These are phyloP conservation scores for Calonectria ilicicola DNA, from an alignment of 2,329 filamentous ascomycete genomes.

Conservation along the genomic window DNA sequence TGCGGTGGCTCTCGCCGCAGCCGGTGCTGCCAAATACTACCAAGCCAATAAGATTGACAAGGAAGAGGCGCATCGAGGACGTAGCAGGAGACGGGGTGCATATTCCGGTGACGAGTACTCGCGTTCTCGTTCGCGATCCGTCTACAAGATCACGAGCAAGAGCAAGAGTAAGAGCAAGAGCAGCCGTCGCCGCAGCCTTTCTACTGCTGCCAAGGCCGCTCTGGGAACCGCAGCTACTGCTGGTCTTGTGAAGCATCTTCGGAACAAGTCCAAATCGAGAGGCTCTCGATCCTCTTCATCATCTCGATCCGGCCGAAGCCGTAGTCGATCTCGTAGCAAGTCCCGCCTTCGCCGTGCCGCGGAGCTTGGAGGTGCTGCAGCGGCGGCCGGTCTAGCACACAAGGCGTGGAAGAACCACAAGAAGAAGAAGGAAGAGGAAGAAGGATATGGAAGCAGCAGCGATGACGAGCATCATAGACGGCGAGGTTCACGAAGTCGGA, in stretches of 20 bases:
- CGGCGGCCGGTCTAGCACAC: constrained; percentile 70
- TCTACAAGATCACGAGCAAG: constrained; percentile 24
- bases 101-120: constrained; percentile 57
- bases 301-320: constrained; percentile 33
- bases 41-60: constrained; percentile 70
- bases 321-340: constrained; percentile 52
- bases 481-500: constrained; percentile 50
- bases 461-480: constrained; percentile 52
- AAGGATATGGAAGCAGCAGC: constrained; percentile 43
- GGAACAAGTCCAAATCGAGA: constrained; percentile 62
- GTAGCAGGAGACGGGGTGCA: constrained; percentile 61
- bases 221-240: constrained; percentile 69
- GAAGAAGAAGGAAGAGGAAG: constrained; percentile 65
- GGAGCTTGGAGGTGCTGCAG: constrained; percentile 70
- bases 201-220: constrained; percentile 66
- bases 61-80: constrained; percentile 68
- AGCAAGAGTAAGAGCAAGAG: constrained; percentile 37
- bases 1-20: constrained; percentile 72
- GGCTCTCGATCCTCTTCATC: constrained; percentile 17
- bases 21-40: constrained; percentile 74
- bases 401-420: constrained; percentile 72
- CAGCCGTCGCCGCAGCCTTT: constrained; percentile 60
- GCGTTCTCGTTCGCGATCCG: constrained; percentile 56
- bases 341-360: constrained; percentile 65
- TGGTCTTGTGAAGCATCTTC: constrained; percentile 68